These are phyloP conservation scores for Colletotrichum tamarilloi DNA, from an alignment of 2,329 filamentous ascomycete species.

Conservation along the genomic window DNA sequence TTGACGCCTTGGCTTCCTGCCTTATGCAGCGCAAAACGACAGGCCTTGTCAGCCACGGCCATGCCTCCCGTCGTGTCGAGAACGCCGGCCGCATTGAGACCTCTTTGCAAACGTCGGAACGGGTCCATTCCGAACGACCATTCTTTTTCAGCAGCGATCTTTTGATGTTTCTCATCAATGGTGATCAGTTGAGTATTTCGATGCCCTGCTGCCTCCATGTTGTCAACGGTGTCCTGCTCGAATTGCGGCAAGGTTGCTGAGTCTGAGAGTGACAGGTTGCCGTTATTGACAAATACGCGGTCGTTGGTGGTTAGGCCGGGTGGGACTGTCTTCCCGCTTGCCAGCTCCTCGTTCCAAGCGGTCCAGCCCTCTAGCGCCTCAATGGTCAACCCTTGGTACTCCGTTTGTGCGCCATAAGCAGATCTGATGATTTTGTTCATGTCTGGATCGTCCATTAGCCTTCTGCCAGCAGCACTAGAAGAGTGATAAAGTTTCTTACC, in stretches of 20 bases:
- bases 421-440: slow-evolving; percentile 57
- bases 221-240: slow-evolving; percentile 49
- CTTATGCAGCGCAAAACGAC: slow-evolving; percentile 55
- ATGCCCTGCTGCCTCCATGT: slow-evolving; percentile 48
- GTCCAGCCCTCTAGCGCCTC: slow-evolving; percentile 56
- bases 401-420: slow-evolving; percentile 53
- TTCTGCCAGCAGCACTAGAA: not conserved
- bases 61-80: slow-evolving; percentile 60
- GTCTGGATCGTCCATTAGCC: slow-evolving; percentile 39
- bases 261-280: slow-evolving; percentile 45
- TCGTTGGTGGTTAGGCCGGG: slow-evolving; percentile 50
- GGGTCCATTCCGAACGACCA: slow-evolving; percentile 48
- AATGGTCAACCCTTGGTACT: slow-evolving; percentile 57
- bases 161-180: slow-evolving; percentile 41
- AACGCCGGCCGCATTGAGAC: slow-evolving; percentile 48
- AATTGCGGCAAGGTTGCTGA: slow-evolving; percentile 42
- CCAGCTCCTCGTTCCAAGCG: slow-evolving; percentile 56
- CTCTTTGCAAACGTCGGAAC: slow-evolving; percentile 45
- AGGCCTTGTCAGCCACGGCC: slow-evolving; percentile 57
- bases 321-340: slow-evolving; percentile 43
- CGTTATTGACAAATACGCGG: slow-evolving; percentile 51
- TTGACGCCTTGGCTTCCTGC: slow-evolving; percentile 52
- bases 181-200: slow-evolving; percentile 48
- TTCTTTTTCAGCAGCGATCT: slow-evolving; percentile 42
- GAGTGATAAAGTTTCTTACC: slow-evolving; percentile 38